Conservation (phyloP, 2,329 filamentous ascomycete species). For the Didymella pomorum region DNA sequence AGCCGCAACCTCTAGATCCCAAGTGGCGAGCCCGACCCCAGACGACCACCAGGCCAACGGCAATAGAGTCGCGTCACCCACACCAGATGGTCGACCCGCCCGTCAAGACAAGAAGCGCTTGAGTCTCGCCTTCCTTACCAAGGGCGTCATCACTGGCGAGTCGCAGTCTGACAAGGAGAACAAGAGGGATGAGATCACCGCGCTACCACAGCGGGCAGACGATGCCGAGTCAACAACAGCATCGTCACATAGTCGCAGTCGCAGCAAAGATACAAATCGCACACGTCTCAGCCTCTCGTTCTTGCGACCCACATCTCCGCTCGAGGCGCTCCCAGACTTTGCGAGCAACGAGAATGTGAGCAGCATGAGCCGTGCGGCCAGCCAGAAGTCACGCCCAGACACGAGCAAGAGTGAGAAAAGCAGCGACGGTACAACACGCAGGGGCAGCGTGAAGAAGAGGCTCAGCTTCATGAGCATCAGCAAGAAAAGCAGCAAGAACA, state of each 20-base stretch:
- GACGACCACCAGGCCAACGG: constrained; percentile 39
- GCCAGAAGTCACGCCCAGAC: constrained; percentile 36
- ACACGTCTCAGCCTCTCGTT: constrained; percentile 44
- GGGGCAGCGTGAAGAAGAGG: constrained; percentile 72
- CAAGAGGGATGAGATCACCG: constrained; percentile 21
- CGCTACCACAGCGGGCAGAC: constrained; percentile 23
- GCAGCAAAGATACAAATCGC: constrained; percentile 43
- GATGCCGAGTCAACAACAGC: constrained; percentile 33
- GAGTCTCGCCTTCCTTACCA: constrained; percentile 50
- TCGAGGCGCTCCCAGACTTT: constrained; percentile 42
- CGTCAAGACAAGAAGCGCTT: constrained; percentile 52
- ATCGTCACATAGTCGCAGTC: constrained; percentile 39
- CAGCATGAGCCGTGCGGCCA: constrained; percentile 19
- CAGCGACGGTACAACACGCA: constrained; percentile 55
- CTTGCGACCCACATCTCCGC: constrained; percentile 40
- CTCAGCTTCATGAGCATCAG: constrained; percentile 80
- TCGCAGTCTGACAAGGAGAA: constrained; percentile 31
- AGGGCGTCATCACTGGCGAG: constrained; percentile 43
- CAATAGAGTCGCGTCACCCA: constrained; percentile 32
- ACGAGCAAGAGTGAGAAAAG: constrained; percentile 53
- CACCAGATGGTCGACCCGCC: constrained; percentile 32
- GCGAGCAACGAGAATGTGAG: constrained; percentile 22
- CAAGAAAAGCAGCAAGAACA: constrained; percentile 69
- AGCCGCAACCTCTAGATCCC: constrained; percentile 39
- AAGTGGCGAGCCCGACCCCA: constrained; percentile 36